These are phyloP conservation scores for Colletotrichum liriopes DNA, from an alignment of 2,329 filamentous ascomycete species.

Conservation along the genomic window DNA sequence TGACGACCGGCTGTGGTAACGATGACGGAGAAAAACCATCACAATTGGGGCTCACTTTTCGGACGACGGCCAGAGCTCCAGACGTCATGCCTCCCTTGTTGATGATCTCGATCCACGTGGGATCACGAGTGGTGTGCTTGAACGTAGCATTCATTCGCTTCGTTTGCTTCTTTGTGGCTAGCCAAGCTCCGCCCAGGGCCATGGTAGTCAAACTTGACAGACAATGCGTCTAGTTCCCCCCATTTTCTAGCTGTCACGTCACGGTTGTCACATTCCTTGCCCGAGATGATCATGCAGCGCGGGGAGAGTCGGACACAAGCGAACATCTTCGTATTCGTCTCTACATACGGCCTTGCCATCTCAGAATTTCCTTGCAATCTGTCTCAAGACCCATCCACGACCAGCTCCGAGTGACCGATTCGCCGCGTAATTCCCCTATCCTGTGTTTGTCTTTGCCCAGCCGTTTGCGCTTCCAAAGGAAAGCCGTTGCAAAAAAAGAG, in stretches of 20 bases:
- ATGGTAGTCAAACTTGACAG: too few species aligned
- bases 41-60: too few species aligned
- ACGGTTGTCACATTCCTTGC: not conserved
- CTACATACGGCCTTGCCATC: not conserved
- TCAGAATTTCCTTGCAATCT: not conserved
- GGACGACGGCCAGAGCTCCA: too few species aligned
- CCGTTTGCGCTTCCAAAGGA: too few species aligned
- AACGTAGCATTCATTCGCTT: too few species aligned
- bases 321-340: slow-evolving; percentile 7
- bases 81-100: not conserved
- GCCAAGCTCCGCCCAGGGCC: too few species aligned
- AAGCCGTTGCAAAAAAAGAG: not conserved
- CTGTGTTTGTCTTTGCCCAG: not conserved
- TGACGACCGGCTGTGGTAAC: not conserved
- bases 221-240: not conserved
- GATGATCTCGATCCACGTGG: not conserved
- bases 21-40: not conserved
- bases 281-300: not conserved
- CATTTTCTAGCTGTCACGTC: not conserved
- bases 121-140: not conserved
- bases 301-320: not conserved
- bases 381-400: not conserved
- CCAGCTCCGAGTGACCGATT: not conserved
- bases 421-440: not conserved
- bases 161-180: too few species aligned